Evolutionary conservation across 2,329 filamentous ascomycete genomes (phyloP), one percentile per base, ranked within the genome.

Genomic region (Graphiopsis chlorocephala): DNA sequence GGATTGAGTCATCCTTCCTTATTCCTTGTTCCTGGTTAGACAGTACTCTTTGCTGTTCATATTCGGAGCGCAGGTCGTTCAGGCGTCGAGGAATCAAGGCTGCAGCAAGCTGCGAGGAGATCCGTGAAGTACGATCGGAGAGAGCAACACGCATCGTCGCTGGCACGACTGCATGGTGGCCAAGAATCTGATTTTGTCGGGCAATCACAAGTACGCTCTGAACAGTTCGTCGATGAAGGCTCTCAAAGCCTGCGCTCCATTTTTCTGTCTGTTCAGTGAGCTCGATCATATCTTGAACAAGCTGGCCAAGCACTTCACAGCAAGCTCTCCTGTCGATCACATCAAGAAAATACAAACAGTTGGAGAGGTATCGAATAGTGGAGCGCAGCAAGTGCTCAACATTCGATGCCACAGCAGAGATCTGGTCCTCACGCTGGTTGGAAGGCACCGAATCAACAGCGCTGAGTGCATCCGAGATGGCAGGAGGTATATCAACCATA

Each of bases 331-430:
- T 80, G 70, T 87, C 85, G 20, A 86, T 75, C 0, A 82, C 76
- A 70, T 88, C 85, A 31, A 80, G 75, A 67, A 87, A 87, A 48
- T 78, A 78, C 2, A 88, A 69, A 48, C 76, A 76, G 4, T 78
- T 76, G 10, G 81, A 81, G 48, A 83, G 69, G 67, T 86, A 88
- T 26, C 74, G 74, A 31, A 85, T 75, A 25, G 85, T 64, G 14
- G 80, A 80, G 61, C 82, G 77, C n/a, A 81, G 68, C 35, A 80
- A 66, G 56, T 75, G 72, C 53, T 69, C 63, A 45, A 69, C 61
- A 47, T 67, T 64, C 35, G 61, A 47, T n/a, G 63, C 61, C 4
- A 63, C 60, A 42, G 52, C 31, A 25, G 50, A 31, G 12, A 66
- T 38, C 23, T 63, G 42, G 12, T 62, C 63, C 0, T 52, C 25